Base-by-base conservation (phyloP, 805 yeast genomes). In the Saturnispora zaruensis region DNA sequence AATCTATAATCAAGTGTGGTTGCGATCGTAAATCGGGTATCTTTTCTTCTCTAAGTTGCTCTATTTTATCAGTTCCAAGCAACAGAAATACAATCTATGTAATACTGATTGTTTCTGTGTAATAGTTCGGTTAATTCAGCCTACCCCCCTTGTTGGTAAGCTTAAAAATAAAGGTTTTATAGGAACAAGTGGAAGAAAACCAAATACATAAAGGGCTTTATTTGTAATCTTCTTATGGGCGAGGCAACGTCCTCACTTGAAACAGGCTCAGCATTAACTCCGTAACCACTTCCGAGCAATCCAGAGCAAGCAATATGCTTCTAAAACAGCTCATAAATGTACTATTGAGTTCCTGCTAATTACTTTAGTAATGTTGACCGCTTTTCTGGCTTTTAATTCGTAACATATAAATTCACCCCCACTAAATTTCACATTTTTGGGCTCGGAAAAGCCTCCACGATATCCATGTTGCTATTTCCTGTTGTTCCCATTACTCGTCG, bases 161-260 rank as follows among this genome's bases (percentile, higher is more conserved):
- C 21, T 16, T n/a, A 14, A 44, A 8, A 16, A 44, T 16, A 33
- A 24, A 21, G 34, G 40, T 23, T 32, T 21, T 32, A 21, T 36
- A 8, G 34, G n/a, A 32, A n/a, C 40, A 14, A 5, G 18, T 16
- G 30, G 46, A 44, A 44, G 40, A 16, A 33, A 32, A 16, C 24
- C 14, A 32, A 44, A 20, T 20, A 33, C n/a, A 7, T 21, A 13
- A 36, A 18, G 40, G 40, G 40, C 40, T 36, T 16, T 36, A 45
- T 45, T 45, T 45, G 48, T 45, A 41, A 45, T 36, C 18, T 41
- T 34, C 13, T 16, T 28, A 9, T 18, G 48, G 48, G 48, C 48
- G 43, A 45, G 42, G 48, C 41, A 36, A 25, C 25, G 7, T 38
- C 18, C 41, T 23, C 26, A 21, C 42, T 38, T 38, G 40, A 21